These are phyloP conservation scores for Didymella glomerata DNA, from an alignment of 2,329 filamentous ascomycete species.

Conservation along the genomic window DNA sequence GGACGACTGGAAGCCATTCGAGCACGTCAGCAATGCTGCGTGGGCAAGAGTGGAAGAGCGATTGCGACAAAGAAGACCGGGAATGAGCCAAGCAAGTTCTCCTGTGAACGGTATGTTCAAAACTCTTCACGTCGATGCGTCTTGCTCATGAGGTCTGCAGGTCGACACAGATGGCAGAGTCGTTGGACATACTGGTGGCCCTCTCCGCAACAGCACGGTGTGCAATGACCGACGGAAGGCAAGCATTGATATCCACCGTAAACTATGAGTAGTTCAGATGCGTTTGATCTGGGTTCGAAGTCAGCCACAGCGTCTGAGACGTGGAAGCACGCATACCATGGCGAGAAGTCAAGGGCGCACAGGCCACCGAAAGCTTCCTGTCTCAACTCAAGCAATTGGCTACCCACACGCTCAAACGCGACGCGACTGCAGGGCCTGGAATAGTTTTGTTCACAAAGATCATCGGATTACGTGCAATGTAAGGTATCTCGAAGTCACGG, in stretches of 20 bases:
- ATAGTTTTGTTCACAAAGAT: background rate
- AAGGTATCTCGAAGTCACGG: conserved; percentile 4
- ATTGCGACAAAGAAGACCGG: conserved; percentile 17
- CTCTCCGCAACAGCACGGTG: conserved; percentile 7
- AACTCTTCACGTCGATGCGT: background rate
- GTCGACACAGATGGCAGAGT: conserved; percentile 14
- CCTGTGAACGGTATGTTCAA: background rate
- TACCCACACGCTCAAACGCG: background rate
- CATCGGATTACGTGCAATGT: background rate
- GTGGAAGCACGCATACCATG: background rate
- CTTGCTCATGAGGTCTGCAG: conserved; percentile 2
- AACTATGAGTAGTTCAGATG: background rate
- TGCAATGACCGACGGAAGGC: background rate
- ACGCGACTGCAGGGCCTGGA: too few relatives aligned
- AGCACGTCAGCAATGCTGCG: conserved; percentile 28
- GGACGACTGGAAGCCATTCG: conserved; percentile 32
- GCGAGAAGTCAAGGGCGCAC: conserved; percentile 6
- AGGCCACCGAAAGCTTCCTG: conserved; percentile 1
- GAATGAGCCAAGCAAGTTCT: background rate
- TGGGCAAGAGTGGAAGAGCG: conserved; percentile 33
- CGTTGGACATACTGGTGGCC: conserved; percentile 20
- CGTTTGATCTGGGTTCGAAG: background rate
- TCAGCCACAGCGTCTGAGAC: conserved; percentile 4
- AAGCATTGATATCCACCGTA: background rate
- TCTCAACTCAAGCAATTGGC: background rate